Evolutionary conservation across 2,329 filamentous ascomycete genomes (phyloP), one percentile per base, ranked within the genome.

Genomic region (Graphiopsis chlorocephala): DNA sequence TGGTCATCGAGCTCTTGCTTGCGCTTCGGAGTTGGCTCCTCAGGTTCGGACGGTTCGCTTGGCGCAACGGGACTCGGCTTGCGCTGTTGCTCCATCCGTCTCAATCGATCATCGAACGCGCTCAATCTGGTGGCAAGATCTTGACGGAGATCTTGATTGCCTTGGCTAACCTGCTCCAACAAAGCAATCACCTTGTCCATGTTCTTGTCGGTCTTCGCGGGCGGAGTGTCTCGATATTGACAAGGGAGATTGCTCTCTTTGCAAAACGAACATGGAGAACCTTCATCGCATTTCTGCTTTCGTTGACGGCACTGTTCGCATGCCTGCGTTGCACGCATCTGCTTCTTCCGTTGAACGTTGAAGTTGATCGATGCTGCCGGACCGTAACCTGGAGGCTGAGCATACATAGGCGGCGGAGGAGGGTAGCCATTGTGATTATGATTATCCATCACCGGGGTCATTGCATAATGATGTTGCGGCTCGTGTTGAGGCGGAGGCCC

Each of bases 251-350:
- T 88, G 75, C 96, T 96, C 70, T 98, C 93, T 72, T 90, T 90
- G 76, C 95, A 99, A 72, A 88, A 87, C 45, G 89, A 92, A 74
- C 92, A 94, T 72, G 90, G 93, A 69, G 90, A 88, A 12, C 88
- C 88, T 80, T 97, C 93, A 72, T 96, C 92, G 75, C 93, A 97
- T 78, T 96, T 96, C 15, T 92, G 92, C 78, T 96, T 97, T 45
- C 94, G 85, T 66, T 90, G 86, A 65, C 93, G 88, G 78, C 93
- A 97, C 76, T 90, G 91, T 73, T 96, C 93, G 78, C 95, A 99
- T 42, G 95, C 95, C 89, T 96, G 74, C 25, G 73, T 74, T 23
- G 75, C 75, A 58, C 75, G 74, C 74, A 76, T 75, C 57, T 75
- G 73, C 65, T 76, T 76, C 64, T 71, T 71, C 31, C 73, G 73